Evolutionary conservation across 2,329 filamentous ascomycete species (phyloP), one percentile per base, ranked within the genome.

Genomic region (Paracoccidioides brasiliensis): DNA sequence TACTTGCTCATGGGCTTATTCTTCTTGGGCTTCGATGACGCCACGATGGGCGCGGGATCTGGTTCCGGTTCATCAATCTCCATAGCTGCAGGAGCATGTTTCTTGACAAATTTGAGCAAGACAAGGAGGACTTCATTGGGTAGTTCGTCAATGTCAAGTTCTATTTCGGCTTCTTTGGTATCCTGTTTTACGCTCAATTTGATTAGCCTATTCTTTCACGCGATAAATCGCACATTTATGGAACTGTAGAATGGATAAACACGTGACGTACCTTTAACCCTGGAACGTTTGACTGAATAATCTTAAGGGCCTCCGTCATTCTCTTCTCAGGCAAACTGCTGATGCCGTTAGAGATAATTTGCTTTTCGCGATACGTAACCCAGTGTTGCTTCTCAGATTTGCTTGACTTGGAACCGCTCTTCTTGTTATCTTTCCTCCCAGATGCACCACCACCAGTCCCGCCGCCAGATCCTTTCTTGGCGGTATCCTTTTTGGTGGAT

Each of bases 341-440:
- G 60, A 95, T 93, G 12, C 87, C 86, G 57, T 85, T 84, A 1
- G 89, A 91, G 56, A 98, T 94, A 61, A 90, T 82, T 56, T 93
- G 88, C 76, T 97, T 97, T 72, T 98, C 90, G 3, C 85, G 78
- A 57, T 84, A 81, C 6, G 82, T 84, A 46, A 89, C 82, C 65
- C 87, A 80, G 54, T 79, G 79, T n/a, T 78, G 74, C 64, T 81
- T 83, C 58, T 76, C 78, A 0, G 66, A 66, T 58, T 71, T 76
- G 37, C 65, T 59, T 12, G 57, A 52, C 55, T 70, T 73, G 22
- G 64, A 76, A 37, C 4, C 46, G 41, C 59, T 62, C 57, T 72
- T 71, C 67, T 75, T 22, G 22, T 22, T 79, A 57, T 80, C 70
- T 69, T 86, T 88, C 66, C 79, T 79, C 7, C 74, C 79, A 35